Evolutionary conservation across 805 yeast species (phyloP).

Genomic region (Wickerhamiella brachini): DNA sequence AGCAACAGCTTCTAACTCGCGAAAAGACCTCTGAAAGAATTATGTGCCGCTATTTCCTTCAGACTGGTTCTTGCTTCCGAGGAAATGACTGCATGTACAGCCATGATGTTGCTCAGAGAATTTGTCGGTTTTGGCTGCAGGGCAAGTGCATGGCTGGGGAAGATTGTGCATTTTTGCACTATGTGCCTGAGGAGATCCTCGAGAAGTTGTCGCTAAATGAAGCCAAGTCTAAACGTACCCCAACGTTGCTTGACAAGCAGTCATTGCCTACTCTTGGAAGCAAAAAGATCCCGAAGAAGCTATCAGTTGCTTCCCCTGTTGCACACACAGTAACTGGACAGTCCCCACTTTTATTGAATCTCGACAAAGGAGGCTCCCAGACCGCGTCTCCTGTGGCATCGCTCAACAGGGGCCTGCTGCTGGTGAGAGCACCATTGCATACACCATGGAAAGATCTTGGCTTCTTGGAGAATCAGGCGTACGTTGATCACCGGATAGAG

Average conservation of each 20-base stretch:
- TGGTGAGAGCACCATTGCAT: slow-evolving; percentile 8
- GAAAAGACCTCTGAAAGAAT: slow-evolving; percentile 20
- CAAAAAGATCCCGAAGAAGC: background rate
- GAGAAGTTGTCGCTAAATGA: slow-evolving; percentile 3
- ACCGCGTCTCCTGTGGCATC: background rate
- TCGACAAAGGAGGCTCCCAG: background rate
- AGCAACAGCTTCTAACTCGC: slow-evolving; percentile 9
- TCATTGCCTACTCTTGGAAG: slow-evolving; percentile 11
- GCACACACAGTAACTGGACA: no score
- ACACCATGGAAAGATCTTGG: slow-evolving; percentile 22
- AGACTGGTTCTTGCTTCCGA: slow-evolving; percentile 31
- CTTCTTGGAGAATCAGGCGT: slow-evolving; percentile 15
- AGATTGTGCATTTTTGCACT: slow-evolving; percentile 30
- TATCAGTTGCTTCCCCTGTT: no score
- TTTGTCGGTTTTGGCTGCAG: slow-evolving; percentile 35
- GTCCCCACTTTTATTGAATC: no score
- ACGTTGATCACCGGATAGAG: slow-evolving; percentile 17
- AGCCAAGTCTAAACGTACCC: background rate
- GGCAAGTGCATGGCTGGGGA: slow-evolving; percentile 33
- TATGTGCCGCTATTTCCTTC: slow-evolving; percentile 31
- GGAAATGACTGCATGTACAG: slow-evolving; percentile 32
- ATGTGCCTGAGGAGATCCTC: slow-evolving; percentile 22
- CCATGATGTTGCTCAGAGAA: slow-evolving; percentile 31
- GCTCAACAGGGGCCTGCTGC: slow-evolving; percentile 1
- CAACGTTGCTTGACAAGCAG: slow-evolving; percentile 2